Conservation (phyloP, 257 asterid genomes). For the Solanum rostratum region DNA sequence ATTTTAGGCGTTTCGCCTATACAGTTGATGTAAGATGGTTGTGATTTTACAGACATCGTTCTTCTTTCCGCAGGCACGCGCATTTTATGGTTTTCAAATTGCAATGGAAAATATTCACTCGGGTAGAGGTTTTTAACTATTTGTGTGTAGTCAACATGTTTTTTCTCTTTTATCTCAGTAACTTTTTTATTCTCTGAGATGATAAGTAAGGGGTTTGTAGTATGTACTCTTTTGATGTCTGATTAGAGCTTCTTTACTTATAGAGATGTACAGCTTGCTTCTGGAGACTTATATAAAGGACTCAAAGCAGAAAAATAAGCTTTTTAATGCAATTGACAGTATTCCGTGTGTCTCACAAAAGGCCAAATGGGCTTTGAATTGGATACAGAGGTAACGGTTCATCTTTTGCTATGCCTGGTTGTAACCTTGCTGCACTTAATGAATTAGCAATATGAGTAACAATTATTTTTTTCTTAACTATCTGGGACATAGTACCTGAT, state of each 20-base stretch:
- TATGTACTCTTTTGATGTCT: conserved; percentile 6
- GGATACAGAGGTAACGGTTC: conserved; percentile 55
- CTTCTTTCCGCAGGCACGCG: conserved; percentile 48
- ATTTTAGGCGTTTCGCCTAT: not conserved
- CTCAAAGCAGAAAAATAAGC: conserved; percentile 43
- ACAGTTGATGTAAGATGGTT: not conserved
- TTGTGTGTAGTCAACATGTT: not conserved
- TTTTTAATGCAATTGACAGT: conserved; percentile 56
- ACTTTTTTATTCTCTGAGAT: not conserved
- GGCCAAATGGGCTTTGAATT: conserved; percentile 75
- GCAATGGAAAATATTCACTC: conserved; percentile 83
- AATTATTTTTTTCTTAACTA: not conserved
- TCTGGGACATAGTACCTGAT: not conserved
- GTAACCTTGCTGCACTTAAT: not conserved
- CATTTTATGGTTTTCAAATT: conserved; percentile 78
- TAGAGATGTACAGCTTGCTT: conserved; percentile 88
- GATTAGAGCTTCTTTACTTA: conserved; percentile 9
- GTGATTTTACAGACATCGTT: conserved; percentile 3
- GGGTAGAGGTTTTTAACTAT: conserved; percentile 31
- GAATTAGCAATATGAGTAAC: not conserved
- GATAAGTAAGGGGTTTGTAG: not conserved
- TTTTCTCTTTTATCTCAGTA: not conserved
- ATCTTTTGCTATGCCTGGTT: not conserved
- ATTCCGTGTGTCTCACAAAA: conserved; percentile 59
- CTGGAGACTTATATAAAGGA: conserved; percentile 75